A percentile compares a stretch with the other conserved stretches of the same genome.
These are phyloP conservation scores for Polychytrium aggregatum DNA, from an alignment of 192 early-diverging fungal genomes.

Conservation along the genomic window DNA sequence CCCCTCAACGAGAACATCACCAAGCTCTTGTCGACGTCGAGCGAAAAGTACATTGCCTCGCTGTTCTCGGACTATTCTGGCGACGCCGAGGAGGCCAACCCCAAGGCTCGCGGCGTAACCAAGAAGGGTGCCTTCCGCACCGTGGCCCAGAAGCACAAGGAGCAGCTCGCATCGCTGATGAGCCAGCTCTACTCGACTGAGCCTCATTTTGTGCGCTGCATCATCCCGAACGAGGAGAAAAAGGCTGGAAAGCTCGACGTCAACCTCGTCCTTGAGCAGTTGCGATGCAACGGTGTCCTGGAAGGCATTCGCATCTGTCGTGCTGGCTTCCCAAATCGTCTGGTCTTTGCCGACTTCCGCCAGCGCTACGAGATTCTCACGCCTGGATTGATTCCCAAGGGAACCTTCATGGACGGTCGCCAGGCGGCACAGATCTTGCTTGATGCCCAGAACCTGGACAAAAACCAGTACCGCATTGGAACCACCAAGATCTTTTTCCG, in stretches of 20 bases:
- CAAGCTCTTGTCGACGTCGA: slow-evolving; percentile 67
- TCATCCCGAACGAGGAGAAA: slow-evolving; percentile 90
- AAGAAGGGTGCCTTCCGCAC: slow-evolving; percentile 90
- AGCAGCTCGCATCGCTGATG: slow-evolving; percentile 82
- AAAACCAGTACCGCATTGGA: slow-evolving; percentile 76
- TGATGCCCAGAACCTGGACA: slow-evolving; percentile 62
- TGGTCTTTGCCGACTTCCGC: slow-evolving; percentile 85
- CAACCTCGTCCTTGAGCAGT: slow-evolving; percentile 80
- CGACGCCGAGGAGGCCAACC: slow-evolving; percentile 34
- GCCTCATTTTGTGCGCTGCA: slow-evolving; percentile 98
- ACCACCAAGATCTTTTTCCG: slow-evolving; percentile 95
- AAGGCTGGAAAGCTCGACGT: slow-evolving; percentile 69
- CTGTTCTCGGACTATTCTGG: slow-evolving; percentile 75
- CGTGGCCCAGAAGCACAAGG: slow-evolving; percentile 88
- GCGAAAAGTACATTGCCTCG: slow-evolving; percentile 62
- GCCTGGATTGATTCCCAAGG: slow-evolving; percentile 63
- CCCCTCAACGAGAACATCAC: slow-evolving; percentile 93
- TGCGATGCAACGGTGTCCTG: slow-evolving; percentile 93
- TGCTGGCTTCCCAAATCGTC: slow-evolving; percentile 88
- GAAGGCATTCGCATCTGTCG: slow-evolving; percentile 96
- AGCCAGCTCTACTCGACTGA: slow-evolving; percentile 79
- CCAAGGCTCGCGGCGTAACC: slow-evolving; percentile 20
- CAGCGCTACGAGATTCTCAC: slow-evolving; percentile 88
- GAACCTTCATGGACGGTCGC: slow-evolving; percentile 84
- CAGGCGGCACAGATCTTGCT: slow-evolving; percentile 73